These are phyloP conservation scores for Syzygium oleosum DNA, from an alignment of 345 rosid genomes.

Conservation along the genomic window DNA sequence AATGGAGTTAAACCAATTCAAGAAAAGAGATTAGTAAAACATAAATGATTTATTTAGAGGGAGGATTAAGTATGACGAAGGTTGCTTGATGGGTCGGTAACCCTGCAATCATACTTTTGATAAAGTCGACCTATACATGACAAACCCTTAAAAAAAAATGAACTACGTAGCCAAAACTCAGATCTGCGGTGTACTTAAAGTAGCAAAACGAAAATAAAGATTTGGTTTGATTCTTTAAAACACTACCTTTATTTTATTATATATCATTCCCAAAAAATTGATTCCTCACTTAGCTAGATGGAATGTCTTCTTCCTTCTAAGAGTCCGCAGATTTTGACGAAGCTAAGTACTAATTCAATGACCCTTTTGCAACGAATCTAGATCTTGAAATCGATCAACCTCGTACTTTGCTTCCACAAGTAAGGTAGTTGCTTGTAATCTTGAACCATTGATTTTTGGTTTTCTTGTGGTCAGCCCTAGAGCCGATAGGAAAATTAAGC, in stretches of 20 bases:
- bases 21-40: background rate
- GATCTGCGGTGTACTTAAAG: background rate
- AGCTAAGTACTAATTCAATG: background rate
- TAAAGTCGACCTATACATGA: background rate
- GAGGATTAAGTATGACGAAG: background rate
- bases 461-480: background rate
- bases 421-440: background rate
- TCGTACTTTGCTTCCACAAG: background rate
- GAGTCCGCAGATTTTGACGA: background rate
- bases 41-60: background rate
- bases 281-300: background rate
- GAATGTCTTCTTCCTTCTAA: background rate
- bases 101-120: accelerated
- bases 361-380: background rate
- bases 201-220: background rate
- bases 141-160: background rate
- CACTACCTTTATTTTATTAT: background rate
- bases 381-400: background rate
- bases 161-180: background rate
- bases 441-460: background rate
- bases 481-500: background rate
- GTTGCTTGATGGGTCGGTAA: background rate
- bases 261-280: background rate
- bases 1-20: background rate
- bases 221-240: background rate